Percentiles rank a stretch among this genome's conserved stretches.
Conservation (phyloP, 805 yeast genomes). For the Cyberlindnera veronae region DNA sequence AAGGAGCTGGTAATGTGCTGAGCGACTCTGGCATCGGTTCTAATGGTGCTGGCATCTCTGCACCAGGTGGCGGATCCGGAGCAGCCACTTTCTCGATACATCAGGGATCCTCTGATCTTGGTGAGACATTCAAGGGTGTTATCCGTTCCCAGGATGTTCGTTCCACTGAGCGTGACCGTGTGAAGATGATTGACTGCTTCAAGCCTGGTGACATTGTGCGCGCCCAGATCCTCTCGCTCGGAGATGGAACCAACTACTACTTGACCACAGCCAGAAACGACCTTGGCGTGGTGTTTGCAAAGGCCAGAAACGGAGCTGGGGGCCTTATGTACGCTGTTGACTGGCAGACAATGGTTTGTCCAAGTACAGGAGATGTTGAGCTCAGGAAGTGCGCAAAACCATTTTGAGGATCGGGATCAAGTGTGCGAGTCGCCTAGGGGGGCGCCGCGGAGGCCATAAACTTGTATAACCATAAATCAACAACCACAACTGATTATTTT, state of each 20-base stretch:
- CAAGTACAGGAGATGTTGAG: conserved; percentile 70
- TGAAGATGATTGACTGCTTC: conserved; percentile 72
- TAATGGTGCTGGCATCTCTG: conserved; percentile 40
- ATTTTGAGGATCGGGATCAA: conserved; percentile 31
- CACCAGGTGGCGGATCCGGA: conserved; percentile 56
- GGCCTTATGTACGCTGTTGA: conserved; percentile 82
- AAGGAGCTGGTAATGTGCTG: conserved; percentile 53
- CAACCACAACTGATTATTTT: too few species aligned
- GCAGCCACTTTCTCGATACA: conserved; percentile 40
- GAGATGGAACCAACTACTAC: conserved; percentile 92
- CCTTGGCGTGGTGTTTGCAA: conserved; percentile 90
- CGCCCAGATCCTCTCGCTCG: conserved; percentile 76
- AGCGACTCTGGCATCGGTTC: conserved; percentile 67
- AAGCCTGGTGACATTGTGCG: conserved; percentile 91
- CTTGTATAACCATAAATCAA: too few species aligned
- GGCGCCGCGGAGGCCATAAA: too few species aligned
- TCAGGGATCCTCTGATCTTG: conserved; percentile 62
- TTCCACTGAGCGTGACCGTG: conserved; percentile 86
- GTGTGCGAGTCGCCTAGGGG: too few species aligned
- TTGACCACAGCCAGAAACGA: conserved; percentile 87
- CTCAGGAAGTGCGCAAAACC: conserved; percentile 92
- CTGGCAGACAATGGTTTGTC: conserved; percentile 92
- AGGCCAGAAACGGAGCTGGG: conserved; percentile 61
- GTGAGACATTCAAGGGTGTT: conserved; percentile 85
- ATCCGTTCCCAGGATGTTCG: conserved; percentile 86